phyloP scores from a whole-genome alignment of 495 filamentous ascomycete genomes.

The Neurospora intermedia region DNA sequence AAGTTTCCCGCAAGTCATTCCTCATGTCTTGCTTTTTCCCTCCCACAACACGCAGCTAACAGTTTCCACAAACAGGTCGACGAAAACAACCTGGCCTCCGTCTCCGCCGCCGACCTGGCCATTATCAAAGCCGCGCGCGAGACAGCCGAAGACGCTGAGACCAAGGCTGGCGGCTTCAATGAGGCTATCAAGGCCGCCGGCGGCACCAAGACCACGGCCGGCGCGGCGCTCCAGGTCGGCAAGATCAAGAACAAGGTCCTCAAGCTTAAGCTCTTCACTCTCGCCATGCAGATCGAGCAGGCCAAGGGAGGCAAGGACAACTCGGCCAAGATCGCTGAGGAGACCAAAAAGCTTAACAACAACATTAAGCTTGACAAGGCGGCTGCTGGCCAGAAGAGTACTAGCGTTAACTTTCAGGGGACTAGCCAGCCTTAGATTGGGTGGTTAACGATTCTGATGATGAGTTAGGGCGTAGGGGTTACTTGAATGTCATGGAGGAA shows the following conservation, averaged over 20 bases:
- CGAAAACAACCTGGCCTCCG: constrained; percentile 22
- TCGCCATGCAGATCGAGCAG: constrained; percentile 22
- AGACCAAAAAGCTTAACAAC: constrained; percentile 34
- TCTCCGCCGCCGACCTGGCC: constrained; percentile 24
- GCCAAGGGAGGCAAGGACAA: constrained; percentile 27
- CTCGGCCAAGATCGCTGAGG: constrained; percentile 20
- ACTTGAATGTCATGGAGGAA: background rate
- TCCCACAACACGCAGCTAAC: background rate
- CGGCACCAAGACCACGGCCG: constrained; percentile 16
- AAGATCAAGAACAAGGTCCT: constrained; percentile 49
- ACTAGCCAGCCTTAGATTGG: background rate
- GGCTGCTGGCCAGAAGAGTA: constrained; percentile 23
- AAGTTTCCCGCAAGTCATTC: constrained; percentile 31
- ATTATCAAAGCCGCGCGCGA: constrained; percentile 30
- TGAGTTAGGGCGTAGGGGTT: background rate
- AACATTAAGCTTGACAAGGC: constrained; percentile 32
- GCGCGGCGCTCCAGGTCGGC: constrained; percentile 34
- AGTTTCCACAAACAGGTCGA: constrained; percentile 19
- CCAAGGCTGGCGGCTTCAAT: constrained; percentile 30
- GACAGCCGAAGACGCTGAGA: constrained; percentile 31
- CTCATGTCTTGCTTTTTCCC: background rate
- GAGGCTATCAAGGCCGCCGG: constrained; percentile 31
- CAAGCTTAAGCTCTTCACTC: constrained; percentile 34
- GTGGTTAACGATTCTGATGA: background rate
- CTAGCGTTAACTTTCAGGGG: constrained; percentile 21